Conservation (phyloP, 2,329 filamentous ascomycete species). For the Colletotrichum plurivorum region DNA sequence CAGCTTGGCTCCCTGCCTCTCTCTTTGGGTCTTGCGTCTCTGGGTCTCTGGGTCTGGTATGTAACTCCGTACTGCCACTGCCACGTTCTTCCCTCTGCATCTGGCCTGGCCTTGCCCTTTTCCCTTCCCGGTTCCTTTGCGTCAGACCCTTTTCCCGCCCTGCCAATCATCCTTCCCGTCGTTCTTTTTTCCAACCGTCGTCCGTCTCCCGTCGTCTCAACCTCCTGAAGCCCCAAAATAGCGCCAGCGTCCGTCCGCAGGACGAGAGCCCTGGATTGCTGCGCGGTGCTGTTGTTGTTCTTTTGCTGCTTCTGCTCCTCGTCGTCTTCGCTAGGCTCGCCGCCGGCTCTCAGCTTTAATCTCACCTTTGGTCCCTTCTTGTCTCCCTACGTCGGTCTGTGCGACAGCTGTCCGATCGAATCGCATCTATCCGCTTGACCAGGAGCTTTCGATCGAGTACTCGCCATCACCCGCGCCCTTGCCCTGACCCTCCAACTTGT, state of each 20-base stretch:
- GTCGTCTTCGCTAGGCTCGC: slow-evolving; percentile 16
- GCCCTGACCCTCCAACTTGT: neutral
- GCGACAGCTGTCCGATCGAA: slow-evolving; percentile 26
- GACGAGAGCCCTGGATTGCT: slow-evolving; percentile 16
- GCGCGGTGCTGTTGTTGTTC: neutral
- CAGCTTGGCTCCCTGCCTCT: slow-evolving; percentile 20
- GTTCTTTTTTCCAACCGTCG: slow-evolving; percentile 24
- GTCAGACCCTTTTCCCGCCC: slow-evolving; percentile 36
- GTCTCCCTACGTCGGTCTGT: slow-evolving; percentile 38
- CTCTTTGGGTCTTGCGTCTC: too few species aligned
- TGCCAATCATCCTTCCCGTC: slow-evolving; percentile 40
- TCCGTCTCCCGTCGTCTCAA: slow-evolving; percentile 33
- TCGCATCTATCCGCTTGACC: slow-evolving; percentile 18
- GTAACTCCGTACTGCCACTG: neutral
- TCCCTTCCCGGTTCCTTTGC: slow-evolving; percentile 16
- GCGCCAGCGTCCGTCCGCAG: slow-evolving; percentile 34
- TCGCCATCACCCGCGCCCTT: slow-evolving; percentile 1
- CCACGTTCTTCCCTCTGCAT: slow-evolving; percentile 7
- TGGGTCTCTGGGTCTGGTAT: too few species aligned
- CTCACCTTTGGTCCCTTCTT: slow-evolving; percentile 36
- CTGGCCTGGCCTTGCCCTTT: neutral
- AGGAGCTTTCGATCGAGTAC: slow-evolving; percentile 4
- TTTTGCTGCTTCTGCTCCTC: neutral
- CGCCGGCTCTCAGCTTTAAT: slow-evolving; percentile 27
- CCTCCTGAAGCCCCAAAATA: slow-evolving; percentile 38